These are phyloP conservation scores for Penicillium dipodomyicola DNA, from an alignment of 495 filamentous ascomycete genomes.

Conservation along the genomic window DNA sequence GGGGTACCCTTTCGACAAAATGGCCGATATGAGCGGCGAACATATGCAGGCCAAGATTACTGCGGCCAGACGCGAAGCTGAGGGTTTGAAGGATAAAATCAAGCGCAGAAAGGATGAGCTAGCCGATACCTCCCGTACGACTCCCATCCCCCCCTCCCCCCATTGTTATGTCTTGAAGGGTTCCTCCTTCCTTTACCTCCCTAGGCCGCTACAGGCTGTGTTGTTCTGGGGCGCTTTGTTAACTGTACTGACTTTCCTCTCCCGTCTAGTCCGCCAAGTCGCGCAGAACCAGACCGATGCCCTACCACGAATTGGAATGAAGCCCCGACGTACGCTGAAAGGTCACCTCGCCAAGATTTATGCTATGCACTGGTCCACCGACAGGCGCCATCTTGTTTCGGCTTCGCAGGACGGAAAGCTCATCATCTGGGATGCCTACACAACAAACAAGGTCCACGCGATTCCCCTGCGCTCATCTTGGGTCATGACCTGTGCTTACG, in stretches of 20 bases:
- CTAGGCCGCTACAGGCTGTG: background rate
- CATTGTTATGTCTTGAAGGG: background rate
- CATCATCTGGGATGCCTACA: slow-evolving; percentile 99
- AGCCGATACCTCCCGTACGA: slow-evolving; percentile 94
- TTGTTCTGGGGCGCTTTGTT: background rate
- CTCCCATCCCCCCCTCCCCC: slow-evolving; percentile 10
- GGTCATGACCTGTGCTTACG: slow-evolving; percentile 99
- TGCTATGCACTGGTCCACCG: slow-evolving; percentile 99
- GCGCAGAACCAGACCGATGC: slow-evolving; percentile 84
- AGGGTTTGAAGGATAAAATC: slow-evolving; percentile 97
- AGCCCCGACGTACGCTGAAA: slow-evolving; percentile 90
- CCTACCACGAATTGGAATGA: slow-evolving; percentile 92
- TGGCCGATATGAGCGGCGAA: slow-evolving; percentile 66
- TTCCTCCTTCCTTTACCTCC: background rate
- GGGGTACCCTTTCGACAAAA: slow-evolving; percentile 37
- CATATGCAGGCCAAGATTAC: slow-evolving; percentile 88
- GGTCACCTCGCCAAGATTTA: slow-evolving; percentile 99
- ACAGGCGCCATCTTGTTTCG: slow-evolving; percentile 94
- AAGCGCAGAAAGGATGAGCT: slow-evolving; percentile 99
- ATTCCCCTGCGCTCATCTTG: slow-evolving; percentile 98
- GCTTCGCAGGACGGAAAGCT: slow-evolving; percentile 99
- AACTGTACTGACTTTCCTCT: slow-evolving; percentile 11
- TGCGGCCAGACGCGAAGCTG: slow-evolving; percentile 93
- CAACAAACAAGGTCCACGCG: slow-evolving; percentile 98
- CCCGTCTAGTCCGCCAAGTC: slow-evolving; percentile 76